Evolutionary conservation across 176 grass and related monocot species (phyloP), one percentile per base, ranked within the genome.

Genomic region (Carex kokanica): DNA sequence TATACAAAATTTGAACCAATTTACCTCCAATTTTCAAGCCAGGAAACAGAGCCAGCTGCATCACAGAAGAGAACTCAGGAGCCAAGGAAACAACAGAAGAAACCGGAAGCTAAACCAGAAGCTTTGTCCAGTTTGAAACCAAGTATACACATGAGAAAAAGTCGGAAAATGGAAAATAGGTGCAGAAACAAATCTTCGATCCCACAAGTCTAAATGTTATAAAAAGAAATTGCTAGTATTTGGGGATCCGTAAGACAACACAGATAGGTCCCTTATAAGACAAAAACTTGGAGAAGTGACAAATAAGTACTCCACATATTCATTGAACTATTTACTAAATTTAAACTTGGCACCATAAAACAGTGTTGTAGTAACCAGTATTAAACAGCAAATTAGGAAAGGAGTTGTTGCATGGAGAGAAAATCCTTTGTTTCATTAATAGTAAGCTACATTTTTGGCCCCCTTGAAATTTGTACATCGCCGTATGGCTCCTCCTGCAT

Each of bases 401-500:
- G 59, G 32, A 64, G 13, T 49, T 64, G 17, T 64, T 64, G 31
- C 41, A 81, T 61, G 8, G 14, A 81, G 11, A 64, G n/a, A 7
- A 81, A 47, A 64, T 43, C 51, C 51, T 36, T 54, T 78, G 21
- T 72, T 74, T 17, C 9, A 17, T 5, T 12, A 21, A 8, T 8
- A 68, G 63, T 54, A 38, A 73, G 43, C 86, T 87, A 97, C 89
- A 98, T 91, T 70, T 98, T 98, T 17, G 58, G 64, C 25, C 89
- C 95, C 64, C 59, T 93, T 3, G 92, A 98, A 73, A 98, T 98
- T 82, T 66, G 67, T 78, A 98, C 93, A 43, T 91, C 92, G 17
- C 89, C 84, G 41, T 93, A 98, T 6, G 90, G 49, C 71, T 86
- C 64, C 59, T 54, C 54, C 86, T 98, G 92, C 6, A 64, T 61